Conservation (phyloP, 768 basidiomycete genomes). For the Asterophora parasitica region DNA sequence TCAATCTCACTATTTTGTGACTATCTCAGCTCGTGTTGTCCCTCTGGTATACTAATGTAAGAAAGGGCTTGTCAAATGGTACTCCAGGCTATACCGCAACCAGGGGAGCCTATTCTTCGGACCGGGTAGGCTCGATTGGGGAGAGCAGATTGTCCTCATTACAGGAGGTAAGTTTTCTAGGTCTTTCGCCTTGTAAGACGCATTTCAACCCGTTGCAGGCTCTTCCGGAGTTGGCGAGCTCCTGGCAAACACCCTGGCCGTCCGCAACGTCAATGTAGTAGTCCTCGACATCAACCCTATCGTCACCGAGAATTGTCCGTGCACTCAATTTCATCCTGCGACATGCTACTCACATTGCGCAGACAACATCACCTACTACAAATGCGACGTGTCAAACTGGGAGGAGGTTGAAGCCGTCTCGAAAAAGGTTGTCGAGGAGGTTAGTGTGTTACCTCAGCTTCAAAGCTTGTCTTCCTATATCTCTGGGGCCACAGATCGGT, state of each 20-base stretch:
- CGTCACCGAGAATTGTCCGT: conserved; percentile 69
- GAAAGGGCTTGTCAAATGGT: conserved; percentile 66
- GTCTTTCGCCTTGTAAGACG: not conserved
- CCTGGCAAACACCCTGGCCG: conserved; percentile 81
- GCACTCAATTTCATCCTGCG: not conserved
- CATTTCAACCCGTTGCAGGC: conserved; percentile 38
- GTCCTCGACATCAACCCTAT: conserved; percentile 84
- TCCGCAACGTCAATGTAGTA: conserved; percentile 75
- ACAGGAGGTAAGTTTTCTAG: conserved; percentile 67
- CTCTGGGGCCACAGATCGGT: conserved; percentile 53
- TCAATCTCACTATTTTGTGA: conserved; percentile 62
- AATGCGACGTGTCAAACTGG: conserved; percentile 90
- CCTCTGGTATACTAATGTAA: not conserved
- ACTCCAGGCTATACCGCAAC: conserved; percentile 70
- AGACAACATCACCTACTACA: conserved; percentile 83
- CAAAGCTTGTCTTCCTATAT: conserved; percentile 1
- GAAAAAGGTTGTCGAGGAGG: conserved; percentile 73
- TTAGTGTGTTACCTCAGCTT: conserved; percentile 24
- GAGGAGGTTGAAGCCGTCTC: conserved; percentile 77
- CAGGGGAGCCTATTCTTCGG: conserved; percentile 61
- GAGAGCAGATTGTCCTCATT: conserved; percentile 82
- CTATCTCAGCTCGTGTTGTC: conserved; percentile 24
- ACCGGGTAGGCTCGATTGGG: conserved; percentile 71
- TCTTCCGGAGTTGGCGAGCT: conserved; percentile 87
- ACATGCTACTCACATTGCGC: not conserved